Evolutionary conservation across 2,329 filamentous ascomycete genomes (phyloP).

Genomic region (Conoideocrella luteorostrata): DNA sequence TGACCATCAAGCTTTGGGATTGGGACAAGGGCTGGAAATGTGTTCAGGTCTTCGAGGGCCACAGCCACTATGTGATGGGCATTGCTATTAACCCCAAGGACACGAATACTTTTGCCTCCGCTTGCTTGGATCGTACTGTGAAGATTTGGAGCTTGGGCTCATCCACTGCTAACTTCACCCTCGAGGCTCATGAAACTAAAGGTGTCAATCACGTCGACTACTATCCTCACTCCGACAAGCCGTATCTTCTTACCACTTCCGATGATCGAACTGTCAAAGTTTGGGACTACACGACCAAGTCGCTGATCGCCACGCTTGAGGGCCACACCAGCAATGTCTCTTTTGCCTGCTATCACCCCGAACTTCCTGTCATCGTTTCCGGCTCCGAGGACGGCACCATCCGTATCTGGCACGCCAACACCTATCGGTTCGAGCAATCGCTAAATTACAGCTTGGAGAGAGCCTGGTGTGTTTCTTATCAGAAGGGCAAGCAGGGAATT

Average conservation of each 20-base stretch:
- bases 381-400: slow-evolving; percentile 96
- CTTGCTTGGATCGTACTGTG: slow-evolving; percentile 91
- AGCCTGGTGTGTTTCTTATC: slow-evolving; percentile 96
- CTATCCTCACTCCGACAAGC: slow-evolving; percentile 66
- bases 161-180: slow-evolving; percentile 88
- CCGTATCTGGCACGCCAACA: slow-evolving; percentile 98
- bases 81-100: slow-evolving; percentile 97
- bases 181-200: slow-evolving; percentile 95
- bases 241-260: slow-evolving; percentile 90
- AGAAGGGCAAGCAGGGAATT: slow-evolving; percentile 88
- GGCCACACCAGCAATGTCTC: slow-evolving; percentile 98
- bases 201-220: slow-evolving; percentile 98
- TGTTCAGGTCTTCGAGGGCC: slow-evolving; percentile 92
- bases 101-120: slow-evolving; percentile 84
- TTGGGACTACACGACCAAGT: slow-evolving; percentile 99
- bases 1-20: slow-evolving; percentile 98
- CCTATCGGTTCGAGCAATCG: slow-evolving; percentile 91
- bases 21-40: slow-evolving; percentile 99
- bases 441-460: slow-evolving; percentile 93
- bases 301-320: slow-evolving; percentile 90
- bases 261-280: slow-evolving; percentile 96
- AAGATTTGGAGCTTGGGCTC: slow-evolving; percentile 98
- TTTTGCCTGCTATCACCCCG: slow-evolving; percentile 95
- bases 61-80: slow-evolving; percentile 95
- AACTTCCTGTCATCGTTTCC: slow-evolving; percentile 93